Conservation (phyloP, 768 basidiomycete genomes). For the Solioccasus polychromus region DNA sequence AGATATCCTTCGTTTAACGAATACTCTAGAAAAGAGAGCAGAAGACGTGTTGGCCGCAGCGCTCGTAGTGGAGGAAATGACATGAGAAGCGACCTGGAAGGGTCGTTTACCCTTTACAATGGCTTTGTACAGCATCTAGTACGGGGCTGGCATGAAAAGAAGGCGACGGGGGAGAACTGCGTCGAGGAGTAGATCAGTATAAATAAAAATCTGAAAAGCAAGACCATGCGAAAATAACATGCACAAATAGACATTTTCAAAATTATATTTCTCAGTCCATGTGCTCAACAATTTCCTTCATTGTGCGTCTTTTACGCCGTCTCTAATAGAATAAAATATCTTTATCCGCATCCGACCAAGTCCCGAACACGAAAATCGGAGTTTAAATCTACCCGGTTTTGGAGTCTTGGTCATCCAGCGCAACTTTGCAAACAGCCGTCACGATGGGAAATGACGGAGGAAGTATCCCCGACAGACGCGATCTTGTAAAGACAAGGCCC, state of each 20-base stretch:
- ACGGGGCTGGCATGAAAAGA: slow-evolving; percentile 16
- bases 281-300: neutral
- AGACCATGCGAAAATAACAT: slow-evolving; percentile 24
- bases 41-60: slow-evolving; percentile 33
- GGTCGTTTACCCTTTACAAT: slow-evolving; percentile 49
- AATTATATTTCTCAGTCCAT: neutral
- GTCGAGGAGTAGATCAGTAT: neutral
- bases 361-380: too few species aligned
- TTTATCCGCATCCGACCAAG: too few species aligned
- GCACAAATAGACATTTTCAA: slow-evolving; percentile 17
- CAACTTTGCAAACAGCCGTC: slow-evolving; percentile 3
- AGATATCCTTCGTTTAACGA: slow-evolving; percentile 32
- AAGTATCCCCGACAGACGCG: slow-evolving; percentile 81
- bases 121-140: slow-evolving; percentile 30
- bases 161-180: neutral
- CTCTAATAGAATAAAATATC: too few species aligned
- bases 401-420: neutral
- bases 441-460: slow-evolving; percentile 87
- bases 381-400: too few species aligned
- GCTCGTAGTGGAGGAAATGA: slow-evolving; percentile 27
- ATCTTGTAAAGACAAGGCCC: slow-evolving; percentile 68
- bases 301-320: too few species aligned
- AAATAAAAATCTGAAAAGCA: slow-evolving; percentile 8
- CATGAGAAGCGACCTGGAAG: slow-evolving; percentile 51
- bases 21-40: slow-evolving; percentile 29